These are phyloP conservation scores for Paraphaeosphaeria sporulosa DNA, from an alignment of 2,329 filamentous ascomycete genomes.

Conservation along the genomic window DNA sequence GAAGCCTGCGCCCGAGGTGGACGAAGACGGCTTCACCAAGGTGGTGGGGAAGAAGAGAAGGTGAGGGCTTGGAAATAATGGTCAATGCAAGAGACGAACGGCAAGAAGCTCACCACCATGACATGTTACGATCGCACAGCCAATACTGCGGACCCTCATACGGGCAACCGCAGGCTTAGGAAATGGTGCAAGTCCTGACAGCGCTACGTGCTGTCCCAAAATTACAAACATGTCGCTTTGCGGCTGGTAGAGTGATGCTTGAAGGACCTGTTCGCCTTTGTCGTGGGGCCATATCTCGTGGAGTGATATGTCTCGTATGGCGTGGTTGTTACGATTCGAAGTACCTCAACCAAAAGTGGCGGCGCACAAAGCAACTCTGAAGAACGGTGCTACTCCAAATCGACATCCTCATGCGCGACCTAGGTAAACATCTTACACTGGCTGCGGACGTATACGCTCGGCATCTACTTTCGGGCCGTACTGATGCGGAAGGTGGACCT, in stretches of 20 bases:
- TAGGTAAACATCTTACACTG: neutral
- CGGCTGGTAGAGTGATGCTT: too few relatives aligned
- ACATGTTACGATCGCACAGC: neutral
- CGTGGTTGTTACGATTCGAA: too few relatives aligned
- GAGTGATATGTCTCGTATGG: too few relatives aligned
- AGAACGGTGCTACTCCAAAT: too few relatives aligned
- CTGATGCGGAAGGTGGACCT: slow-evolving; percentile 8
- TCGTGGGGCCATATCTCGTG: too few relatives aligned
- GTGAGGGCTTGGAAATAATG: slow-evolving; percentile 23
- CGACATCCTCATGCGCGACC: too few relatives aligned
- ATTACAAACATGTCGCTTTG: too few relatives aligned
- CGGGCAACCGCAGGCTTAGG: neutral
- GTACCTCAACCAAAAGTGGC: too few relatives aligned
- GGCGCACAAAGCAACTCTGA: too few relatives aligned
- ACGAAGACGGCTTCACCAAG: slow-evolving; percentile 53
- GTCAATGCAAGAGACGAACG: neutral
- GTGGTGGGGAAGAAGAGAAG: slow-evolving; percentile 51
- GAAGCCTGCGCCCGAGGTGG: slow-evolving; percentile 48
- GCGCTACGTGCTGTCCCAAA: neutral
- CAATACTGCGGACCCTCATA: neutral
- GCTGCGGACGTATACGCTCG: neutral
- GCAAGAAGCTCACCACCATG: neutral
- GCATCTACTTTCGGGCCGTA: neutral
- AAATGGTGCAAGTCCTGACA: neutral
- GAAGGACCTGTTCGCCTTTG: too few relatives aligned